Conservation (phyloP, 768 basidiomycete species). For the Pleurotus ostreatus region DNA sequence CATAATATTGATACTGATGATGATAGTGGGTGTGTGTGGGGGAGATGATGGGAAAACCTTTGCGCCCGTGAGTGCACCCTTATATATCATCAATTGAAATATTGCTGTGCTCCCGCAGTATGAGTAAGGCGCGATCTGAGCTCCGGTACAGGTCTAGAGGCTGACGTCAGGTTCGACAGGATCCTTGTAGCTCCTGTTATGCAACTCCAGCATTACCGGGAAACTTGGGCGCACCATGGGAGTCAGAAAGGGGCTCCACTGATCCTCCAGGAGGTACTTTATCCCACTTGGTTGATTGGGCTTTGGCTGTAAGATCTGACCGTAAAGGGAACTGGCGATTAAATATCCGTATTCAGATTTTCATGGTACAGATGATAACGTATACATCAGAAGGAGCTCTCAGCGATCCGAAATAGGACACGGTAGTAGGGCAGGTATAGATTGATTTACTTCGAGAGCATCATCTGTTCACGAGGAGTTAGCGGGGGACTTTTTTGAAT, state of each 20-base stretch:
- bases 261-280: too few species aligned
- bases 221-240: too few species aligned
- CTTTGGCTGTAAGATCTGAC: background rate
- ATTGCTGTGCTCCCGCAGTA: too few species aligned
- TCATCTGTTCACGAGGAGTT: slow-evolving; percentile 20
- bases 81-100: too few species aligned
- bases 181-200: too few species aligned
- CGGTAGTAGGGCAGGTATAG: background rate
- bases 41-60: background rate
- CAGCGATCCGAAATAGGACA: background rate
- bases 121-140: too few species aligned
- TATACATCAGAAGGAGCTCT: background rate
- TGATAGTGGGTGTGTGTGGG: background rate
- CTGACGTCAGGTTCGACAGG: too few species aligned
- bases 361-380: background rate
- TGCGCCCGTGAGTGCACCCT: background rate
- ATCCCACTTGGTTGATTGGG: too few species aligned
- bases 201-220: too few species aligned
- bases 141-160: too few species aligned
- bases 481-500: background rate
- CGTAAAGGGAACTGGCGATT: background rate
- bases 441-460: slow-evolving; percentile 24
- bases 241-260: too few species aligned
- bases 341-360: background rate
- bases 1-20: background rate